These are phyloP conservation scores for Teratosphaeria destructans DNA, from an alignment of 2,329 filamentous ascomycete genomes.

Conservation along the genomic window DNA sequence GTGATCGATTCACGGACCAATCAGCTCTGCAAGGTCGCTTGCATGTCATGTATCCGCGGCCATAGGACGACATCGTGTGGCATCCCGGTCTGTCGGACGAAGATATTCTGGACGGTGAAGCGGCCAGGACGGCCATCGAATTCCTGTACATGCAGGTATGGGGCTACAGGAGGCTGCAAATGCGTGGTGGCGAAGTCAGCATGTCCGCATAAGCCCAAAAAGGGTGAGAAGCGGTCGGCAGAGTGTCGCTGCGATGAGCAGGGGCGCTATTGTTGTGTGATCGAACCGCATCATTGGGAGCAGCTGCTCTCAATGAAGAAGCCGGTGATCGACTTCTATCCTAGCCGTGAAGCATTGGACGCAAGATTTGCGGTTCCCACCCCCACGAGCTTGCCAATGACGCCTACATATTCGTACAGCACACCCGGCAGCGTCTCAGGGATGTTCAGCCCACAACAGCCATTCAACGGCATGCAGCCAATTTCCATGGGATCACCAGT, in stretches of 20 bases:
- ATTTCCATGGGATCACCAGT: slow-evolving; percentile 6
- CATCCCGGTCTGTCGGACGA: slow-evolving; percentile 24
- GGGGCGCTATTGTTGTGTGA: slow-evolving; percentile 24
- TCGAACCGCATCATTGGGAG: slow-evolving; percentile 24
- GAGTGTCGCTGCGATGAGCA: slow-evolving; percentile 26
- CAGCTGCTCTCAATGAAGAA: slow-evolving; percentile 18
- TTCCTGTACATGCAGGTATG: slow-evolving; percentile 25
- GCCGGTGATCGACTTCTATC: slow-evolving; percentile 20
- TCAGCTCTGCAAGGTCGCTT: slow-evolving; percentile 25
- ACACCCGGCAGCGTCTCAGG: neutral
- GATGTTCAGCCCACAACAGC: neutral
- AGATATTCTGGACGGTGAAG: slow-evolving; percentile 28
- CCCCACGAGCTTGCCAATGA: slow-evolving; percentile 8
- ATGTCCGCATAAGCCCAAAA: slow-evolving; percentile 25
- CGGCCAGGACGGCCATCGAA: slow-evolving; percentile 24
- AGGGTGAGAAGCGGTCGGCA: slow-evolving; percentile 24
- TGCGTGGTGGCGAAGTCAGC: slow-evolving; percentile 23
- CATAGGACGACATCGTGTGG: slow-evolving; percentile 26
- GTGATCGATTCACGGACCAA: slow-evolving; percentile 22
- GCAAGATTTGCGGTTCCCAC: slow-evolving; percentile 8
- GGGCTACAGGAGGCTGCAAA: slow-evolving; percentile 22
- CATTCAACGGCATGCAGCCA: neutral
- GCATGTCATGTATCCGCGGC: slow-evolving; percentile 27
- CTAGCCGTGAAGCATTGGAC: slow-evolving; percentile 18
- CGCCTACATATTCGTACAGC: slow-evolving; percentile 8